Base-by-base conservation (phyloP, 2,329 filamentous ascomycete genomes). In the Aureobasidium subglaciale region DNA sequence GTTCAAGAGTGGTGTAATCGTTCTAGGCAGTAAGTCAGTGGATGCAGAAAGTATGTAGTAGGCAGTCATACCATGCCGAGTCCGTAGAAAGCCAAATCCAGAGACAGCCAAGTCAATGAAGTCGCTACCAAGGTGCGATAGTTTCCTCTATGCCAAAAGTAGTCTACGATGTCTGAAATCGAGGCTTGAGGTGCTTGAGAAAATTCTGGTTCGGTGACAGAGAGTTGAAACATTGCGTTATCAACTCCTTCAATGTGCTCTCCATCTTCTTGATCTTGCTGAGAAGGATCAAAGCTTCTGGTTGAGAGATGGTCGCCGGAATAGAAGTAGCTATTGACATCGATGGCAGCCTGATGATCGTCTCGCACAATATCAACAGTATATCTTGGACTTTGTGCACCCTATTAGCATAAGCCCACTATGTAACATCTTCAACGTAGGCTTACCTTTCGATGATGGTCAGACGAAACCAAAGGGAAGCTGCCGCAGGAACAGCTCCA, bases 391-490 rank as follows among this genome's bases (percentile, higher is more conserved):
- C 63, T 4, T 43, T 16, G 30, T 11, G 6, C 15, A 22, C 27
- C n/a, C 11, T 3, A 13, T 45, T 4, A 45, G 27, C n/a, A 32
- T 5, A n/a, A n/a, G n/a, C n/a, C n/a, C n/a, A n/a, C n/a, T n/a
- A n/a, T n/a, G n/a, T n/a, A n/a, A n/a, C n/a, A n/a, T n/a, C n/a
- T n/a, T n/a, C n/a, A n/a, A n/a, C n/a, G n/a, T n/a, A n/a, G n/a
- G n/a, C 42, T 4, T 15, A 45, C 42, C 42, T 65, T 46, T 74
- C 72, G 0, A 71, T 71, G 9, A 74, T 73, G 9, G 67, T 70
- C 46, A 72, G 69, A 3, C 72, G 67, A 55, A 72, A 72, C 1
- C 63, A 61, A 2, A 73, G 62, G 13, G 71, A 69, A 16, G 73
- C 59, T n/a, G 66, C 48, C 2, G 70, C 68, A 1, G 70, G 70